Evolutionary conservation across 305 asterid genomes (phyloP), one percentile per base, ranked within the genome.

Genomic region (Plantago lanceolata): DNA sequence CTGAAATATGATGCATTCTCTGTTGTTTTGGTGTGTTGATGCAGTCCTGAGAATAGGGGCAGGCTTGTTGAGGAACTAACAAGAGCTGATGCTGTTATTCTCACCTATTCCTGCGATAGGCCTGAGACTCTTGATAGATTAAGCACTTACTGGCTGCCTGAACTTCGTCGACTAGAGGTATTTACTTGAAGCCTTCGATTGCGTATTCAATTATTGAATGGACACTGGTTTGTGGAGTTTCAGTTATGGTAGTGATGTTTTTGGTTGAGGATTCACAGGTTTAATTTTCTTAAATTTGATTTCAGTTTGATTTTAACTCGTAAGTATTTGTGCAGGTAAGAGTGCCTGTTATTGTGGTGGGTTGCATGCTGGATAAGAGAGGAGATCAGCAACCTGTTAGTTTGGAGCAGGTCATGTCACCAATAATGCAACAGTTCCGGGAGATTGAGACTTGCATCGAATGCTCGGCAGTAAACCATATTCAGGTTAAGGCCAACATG

Each of bases 371-470:
- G 53, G 99, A 94, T 75, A 84, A 69, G 84, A 83, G 99, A 79
- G 89, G 79, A 57, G 97, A 84, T 49, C 88, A 79, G 57, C 83
- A 81, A 28, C 84, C 94, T 19, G 72, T 86, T 71, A 86, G 89
- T 75, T 75, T 94, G 72, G 99, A 94, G 81, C 94, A 88, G 81
- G 95, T 86, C 76, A 94, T 94, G 99, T 83, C 95, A 26, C 99
- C 99, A 8, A 86, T 94, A 68, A 94, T 94, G 99, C 97, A 94
- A 78, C 95, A 88, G 73, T 94, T 90, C 73, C 87, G 96, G 73
- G 99, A 94, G 88, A 94, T 94, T 59, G 99, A 94, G 79, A 94
- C 99, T 37, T 94, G 99, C 74, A 94, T 94, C 48, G 99, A 94
- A 69, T 94, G 97, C 75, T 94, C 99, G 21, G 99, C 99, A 2